Base-by-base conservation (phyloP, 75 land plant species). In the Cunninghamia lanceolata region DNA sequence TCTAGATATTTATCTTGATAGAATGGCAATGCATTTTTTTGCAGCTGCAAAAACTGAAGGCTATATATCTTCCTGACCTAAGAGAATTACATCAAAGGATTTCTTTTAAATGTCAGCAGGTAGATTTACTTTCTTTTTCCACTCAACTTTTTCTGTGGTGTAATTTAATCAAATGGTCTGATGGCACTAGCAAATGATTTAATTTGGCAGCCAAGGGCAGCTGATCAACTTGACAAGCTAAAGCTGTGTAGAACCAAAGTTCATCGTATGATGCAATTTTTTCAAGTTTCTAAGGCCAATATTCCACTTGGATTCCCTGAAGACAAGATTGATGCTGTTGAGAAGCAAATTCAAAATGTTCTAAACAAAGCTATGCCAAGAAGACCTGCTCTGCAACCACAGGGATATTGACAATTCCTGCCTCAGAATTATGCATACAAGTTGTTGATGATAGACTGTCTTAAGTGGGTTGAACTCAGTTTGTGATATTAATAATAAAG, bases 331-430 rank as follows among this genome's bases (percentile, higher is more conserved):
- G 75, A 71, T 71, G 36, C 15, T 11, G 34, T 30, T 71, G 75
- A 71, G 36, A 71, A 32, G 68, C 68, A 63, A 25, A 63, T 63
- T 7, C 82, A 80, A 43, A 7, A 3, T 43, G 46, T 80, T 43
- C 14, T 80, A 11, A 78, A 78, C 81, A 25, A 10, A 25, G 25
- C 19, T 25, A 42, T 25, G 81, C 10, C 36, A 6, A 7, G 0
- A 78, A 78, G 42, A 42, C n/a, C 91, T 66, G 39, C 76, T 39
- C 59, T 9, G 46, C 88, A 87, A 70, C 89, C 76, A 82, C 84
- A 47, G 28, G 86, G 85, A 70, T 85, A 87, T 36, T n/a, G 43
- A 45, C 71, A 59, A 42, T 43, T 82, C 53, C 84, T 46, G 56
- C 38, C 47, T 42, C 85, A n/a, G 46, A n/a, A n/a, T n/a, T n/a